Percentiles rank a stretch among this genome's conserved stretches.
Conservation (phyloP, 1,139 yeast genomes). For the Oligophagozyma castellii region DNA sequence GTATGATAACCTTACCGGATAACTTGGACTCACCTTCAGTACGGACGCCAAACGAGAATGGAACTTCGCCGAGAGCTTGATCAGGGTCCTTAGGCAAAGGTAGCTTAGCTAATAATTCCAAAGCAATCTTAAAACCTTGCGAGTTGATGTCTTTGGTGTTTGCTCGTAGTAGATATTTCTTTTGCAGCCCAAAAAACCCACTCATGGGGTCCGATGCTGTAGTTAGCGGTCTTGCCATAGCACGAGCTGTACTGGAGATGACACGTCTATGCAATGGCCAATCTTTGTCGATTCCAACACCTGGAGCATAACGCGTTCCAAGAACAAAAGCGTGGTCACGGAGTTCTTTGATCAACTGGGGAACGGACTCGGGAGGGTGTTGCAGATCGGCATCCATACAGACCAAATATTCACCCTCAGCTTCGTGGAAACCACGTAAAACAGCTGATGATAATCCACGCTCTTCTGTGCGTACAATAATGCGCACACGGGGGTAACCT, state of each 20-base stretch:
- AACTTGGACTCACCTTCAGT: slow-evolving; percentile 36
- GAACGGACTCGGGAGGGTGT: slow-evolving; percentile 36
- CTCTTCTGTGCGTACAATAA: slow-evolving; percentile 33
- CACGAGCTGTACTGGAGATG: slow-evolving; percentile 32
- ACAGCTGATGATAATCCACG: slow-evolving; percentile 36
- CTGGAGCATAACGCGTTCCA: slow-evolving; percentile 36
- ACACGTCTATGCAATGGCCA: slow-evolving; percentile 36
- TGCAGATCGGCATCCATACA: slow-evolving; percentile 39
- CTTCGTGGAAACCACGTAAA: slow-evolving; percentile 30
- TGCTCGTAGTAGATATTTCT: slow-evolving; percentile 25
- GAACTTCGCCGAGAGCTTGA: slow-evolving; percentile 30
- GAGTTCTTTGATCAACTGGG: slow-evolving; percentile 27
- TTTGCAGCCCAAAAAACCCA: slow-evolving; percentile 35
- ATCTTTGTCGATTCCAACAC: slow-evolving; percentile 36
- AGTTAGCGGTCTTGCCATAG: slow-evolving; percentile 33
- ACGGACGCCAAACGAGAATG: slow-evolving; percentile 37
- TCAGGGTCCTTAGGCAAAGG: slow-evolving; percentile 27
- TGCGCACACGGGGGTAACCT: slow-evolving; percentile 32
- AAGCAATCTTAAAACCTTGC: slow-evolving; percentile 34
- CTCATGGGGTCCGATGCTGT: slow-evolving; percentile 36
- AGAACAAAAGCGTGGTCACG: slow-evolving; percentile 30
- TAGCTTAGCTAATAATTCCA: slow-evolving; percentile 31
- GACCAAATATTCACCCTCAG: slow-evolving; percentile 31
- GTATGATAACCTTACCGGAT: slow-evolving; percentile 33
- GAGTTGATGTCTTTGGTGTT: slow-evolving; percentile 26